Base-by-base conservation (phyloP, 2,329 filamentous ascomycete genomes). In the Hirsutella minnesotensis region DNA sequence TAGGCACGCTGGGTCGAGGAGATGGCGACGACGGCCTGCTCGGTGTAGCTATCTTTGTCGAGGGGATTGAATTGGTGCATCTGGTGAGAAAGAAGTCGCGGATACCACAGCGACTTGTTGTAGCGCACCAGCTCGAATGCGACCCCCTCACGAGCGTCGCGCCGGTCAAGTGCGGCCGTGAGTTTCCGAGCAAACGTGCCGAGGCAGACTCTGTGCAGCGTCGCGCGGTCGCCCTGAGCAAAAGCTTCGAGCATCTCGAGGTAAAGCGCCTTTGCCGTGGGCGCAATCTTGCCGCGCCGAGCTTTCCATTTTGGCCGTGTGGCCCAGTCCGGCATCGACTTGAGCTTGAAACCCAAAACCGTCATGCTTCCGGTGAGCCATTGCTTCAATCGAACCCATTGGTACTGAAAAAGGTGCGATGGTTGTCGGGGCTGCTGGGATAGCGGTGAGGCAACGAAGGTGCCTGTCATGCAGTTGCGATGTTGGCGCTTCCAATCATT, bases 11-110 rank as follows among this genome's bases (percentile, higher is more conserved):
- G 80, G 27, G 64, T 66, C 45, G 73, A 78, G 22, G 63, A 56
- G 47, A 84, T 73, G 44, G 66, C 65, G 38, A 84, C 76, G n/a
- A 82, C 70, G 21, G 69, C 77, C 52, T 75, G 69, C 42, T 80
- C 51, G 3, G 66, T 54, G 35, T 55, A 54, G 41, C 56, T 49
- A 8, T 57, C 55, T 44, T 61, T 59, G 31, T 66, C 60, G 9
- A 65, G 62, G 4, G 64, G 52, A 13, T 73, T 67, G 39, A 77
- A 56, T 24, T 65, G 57, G 36, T 66, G 59, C 9, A 75, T 60
- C 51, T 74, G 69, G 61, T 79, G 71, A 45, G 74, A 75, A 35
- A 75, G 64, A 33, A 83, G 51, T 9, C 67, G 65, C 9, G 76
- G 70, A 47, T 66, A 66, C 21, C 60, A 51, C 44, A 60, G 52